A percentile compares a stretch with the other conserved stretches of the same genome.
Evolutionary conservation across 495 filamentous ascomycete genomes (phyloP).

Genomic region (Immersiella caudata): DNA sequence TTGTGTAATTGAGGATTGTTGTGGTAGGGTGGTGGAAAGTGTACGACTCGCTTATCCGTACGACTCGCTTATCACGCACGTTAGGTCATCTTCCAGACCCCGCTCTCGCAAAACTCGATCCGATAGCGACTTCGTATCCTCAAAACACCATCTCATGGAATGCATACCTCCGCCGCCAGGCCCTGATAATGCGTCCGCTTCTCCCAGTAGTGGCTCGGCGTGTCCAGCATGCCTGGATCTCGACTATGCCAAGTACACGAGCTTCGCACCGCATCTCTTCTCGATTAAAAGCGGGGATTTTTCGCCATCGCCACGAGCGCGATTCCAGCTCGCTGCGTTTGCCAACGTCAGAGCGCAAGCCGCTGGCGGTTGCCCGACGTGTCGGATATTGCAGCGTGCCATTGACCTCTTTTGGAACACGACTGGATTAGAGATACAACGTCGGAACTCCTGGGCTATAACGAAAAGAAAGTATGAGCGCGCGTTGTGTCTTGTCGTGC

Average conservation of each 20-base stretch:
- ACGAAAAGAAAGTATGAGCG: not conserved
- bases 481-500: slow-evolving; percentile 12
- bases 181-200: not conserved
- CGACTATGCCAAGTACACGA: slow-evolving; percentile 7
- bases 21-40: no score
- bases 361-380: slow-evolving; percentile 14
- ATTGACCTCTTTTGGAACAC: slow-evolving; percentile 20
- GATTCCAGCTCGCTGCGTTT: slow-evolving; percentile 9
- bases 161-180: not conserved
- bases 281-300: not conserved
- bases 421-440: not conserved
- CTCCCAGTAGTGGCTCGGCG: not conserved
- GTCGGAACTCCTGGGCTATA: not conserved
- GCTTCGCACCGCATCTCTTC: slow-evolving; percentile 2
- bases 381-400: slow-evolving; percentile 16
- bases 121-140: not conserved
- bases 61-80: no score
- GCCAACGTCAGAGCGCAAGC: slow-evolving; percentile 2
- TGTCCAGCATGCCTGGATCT: slow-evolving; percentile 16
- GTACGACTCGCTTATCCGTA: no score
- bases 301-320: not conserved
- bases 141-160: not conserved
- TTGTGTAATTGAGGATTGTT: no score
- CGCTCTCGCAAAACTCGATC: no score
- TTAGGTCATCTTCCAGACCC: no score